Evolutionary conservation across 768 basidiomycete species (phyloP), one percentile per base, ranked within the genome.

Genomic region (Auriscalpium vulgare): DNA sequence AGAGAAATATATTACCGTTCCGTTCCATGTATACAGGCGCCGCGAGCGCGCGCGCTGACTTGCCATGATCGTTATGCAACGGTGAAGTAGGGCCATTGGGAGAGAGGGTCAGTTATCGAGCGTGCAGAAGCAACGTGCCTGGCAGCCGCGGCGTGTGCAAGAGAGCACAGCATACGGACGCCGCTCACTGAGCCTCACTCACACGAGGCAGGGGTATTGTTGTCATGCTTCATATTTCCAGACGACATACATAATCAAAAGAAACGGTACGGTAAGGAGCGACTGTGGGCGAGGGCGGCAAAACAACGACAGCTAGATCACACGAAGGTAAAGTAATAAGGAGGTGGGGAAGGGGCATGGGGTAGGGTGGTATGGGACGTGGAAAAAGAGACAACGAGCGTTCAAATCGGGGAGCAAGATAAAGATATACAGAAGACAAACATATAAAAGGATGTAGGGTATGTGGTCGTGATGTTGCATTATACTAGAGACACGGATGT

Each of bases 11-110:
- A 2, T 29, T n/a, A 95, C 69, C 60, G 84, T 94, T n/a, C 91
- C 92, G 69, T 95, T 97, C 69, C 92, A 95, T 8, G 87, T 79
- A 66, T 95, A 97, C 3, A n/a, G n/a, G n/a, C n/a, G n/a, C n/a
- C n/a, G n/a, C n/a, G n/a, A n/a, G n/a, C n/a, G n/a, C n/a, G n/a
- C n/a, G n/a, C n/a, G n/a, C n/a, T n/a, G n/a, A n/a, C n/a, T n/a
- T n/a, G n/a, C n/a, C n/a, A n/a, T n/a, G n/a, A n/a, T n/a, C n/a
- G n/a, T n/a, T n/a, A n/a, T n/a, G n/a, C n/a, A n/a, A n/a, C n/a
- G n/a, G n/a, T n/a, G n/a, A n/a, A n/a, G n/a, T n/a, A n/a, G n/a
- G n/a, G n/a, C n/a, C n/a, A n/a, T n/a, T n/a, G n/a, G n/a, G n/a
- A n/a, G n/a, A n/a, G n/a, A n/a, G n/a, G n/a, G n/a, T n/a, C n/a